These are phyloP conservation scores for Penicillium diatomitis DNA, from an alignment of 495 filamentous ascomycete species.

Conservation along the genomic window DNA sequence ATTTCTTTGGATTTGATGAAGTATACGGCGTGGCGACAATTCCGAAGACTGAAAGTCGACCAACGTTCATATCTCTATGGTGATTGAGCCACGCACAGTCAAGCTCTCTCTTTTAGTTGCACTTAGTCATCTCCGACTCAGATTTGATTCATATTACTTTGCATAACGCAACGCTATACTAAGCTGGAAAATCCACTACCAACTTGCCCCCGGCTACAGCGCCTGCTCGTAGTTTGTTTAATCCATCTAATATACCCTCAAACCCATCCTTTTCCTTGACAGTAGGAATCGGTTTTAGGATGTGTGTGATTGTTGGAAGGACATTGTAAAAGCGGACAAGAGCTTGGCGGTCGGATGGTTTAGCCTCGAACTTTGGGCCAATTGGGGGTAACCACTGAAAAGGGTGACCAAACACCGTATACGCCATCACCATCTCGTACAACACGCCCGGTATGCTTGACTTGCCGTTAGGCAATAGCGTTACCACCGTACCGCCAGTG, in stretches of 20 bases:
- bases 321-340: neutral
- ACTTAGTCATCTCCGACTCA: too few relatives aligned
- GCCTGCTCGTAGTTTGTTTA: neutral
- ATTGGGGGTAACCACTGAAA: conserved; percentile 10
- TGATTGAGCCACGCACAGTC: neutral
- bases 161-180: neutral
- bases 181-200: neutral
- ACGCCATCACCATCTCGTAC: conserved; percentile 9
- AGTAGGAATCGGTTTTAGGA: neutral
- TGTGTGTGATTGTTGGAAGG: neutral
- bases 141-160: neutral
- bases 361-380: conserved; percentile 8
- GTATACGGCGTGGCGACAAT: neutral
- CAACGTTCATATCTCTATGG: neutral
- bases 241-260: neutral
- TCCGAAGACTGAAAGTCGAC: neutral
- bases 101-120: neutral
- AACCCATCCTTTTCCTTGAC: neutral
- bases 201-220: neutral
- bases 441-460: conserved; percentile 2
- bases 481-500: conserved; percentile 6
- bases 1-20: neutral
- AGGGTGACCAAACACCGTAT: conserved; percentile 7
- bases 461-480: conserved; percentile 10
- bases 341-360: neutral